These are phyloP conservation scores for Pugionium dolabratum DNA, from an alignment of 345 rosid species.

Conservation along the genomic window DNA sequence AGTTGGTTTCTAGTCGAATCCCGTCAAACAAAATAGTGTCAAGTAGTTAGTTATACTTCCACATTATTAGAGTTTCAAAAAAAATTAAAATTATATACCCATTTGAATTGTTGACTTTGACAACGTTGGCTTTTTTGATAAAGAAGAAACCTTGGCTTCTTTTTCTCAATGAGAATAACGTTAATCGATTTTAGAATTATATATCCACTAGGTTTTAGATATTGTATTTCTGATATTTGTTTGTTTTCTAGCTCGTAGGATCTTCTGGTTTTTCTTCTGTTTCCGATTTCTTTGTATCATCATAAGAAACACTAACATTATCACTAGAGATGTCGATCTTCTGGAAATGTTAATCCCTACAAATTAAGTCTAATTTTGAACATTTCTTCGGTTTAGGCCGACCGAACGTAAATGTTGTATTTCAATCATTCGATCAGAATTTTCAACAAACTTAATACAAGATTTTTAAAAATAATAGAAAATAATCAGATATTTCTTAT, in stretches of 20 bases:
- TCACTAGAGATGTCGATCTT: too few species aligned
- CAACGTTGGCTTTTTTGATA: neutral
- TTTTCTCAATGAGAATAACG: neutral
- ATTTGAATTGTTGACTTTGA: conserved; percentile 8
- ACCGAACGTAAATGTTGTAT: too few species aligned
- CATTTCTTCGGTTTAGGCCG: neutral
- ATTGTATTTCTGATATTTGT: conserved; percentile 2
- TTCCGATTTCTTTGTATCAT: neutral
- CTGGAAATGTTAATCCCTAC: neutral
- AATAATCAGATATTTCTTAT: too few species aligned
- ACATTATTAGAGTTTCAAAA: neutral
- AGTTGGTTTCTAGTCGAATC: conserved; percentile 22
- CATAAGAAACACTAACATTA: neutral
- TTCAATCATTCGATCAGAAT: too few species aligned
- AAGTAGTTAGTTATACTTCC: neutral
- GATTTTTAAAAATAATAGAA: too few species aligned
- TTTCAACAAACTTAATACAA: too few species aligned
- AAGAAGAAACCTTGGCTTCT: too few species aligned
- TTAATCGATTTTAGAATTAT: neutral
- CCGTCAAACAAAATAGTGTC: conserved; percentile 10
- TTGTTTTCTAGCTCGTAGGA: conserved; percentile 17
- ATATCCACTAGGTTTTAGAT: conserved; percentile 11
- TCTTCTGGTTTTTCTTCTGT: neutral
- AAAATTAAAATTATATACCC: neutral
- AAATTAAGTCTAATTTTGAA: conserved; percentile 8